Base-by-base conservation (phyloP, 192 early-diverging fungal genomes). In the Chytriomyces sp. region DNA sequence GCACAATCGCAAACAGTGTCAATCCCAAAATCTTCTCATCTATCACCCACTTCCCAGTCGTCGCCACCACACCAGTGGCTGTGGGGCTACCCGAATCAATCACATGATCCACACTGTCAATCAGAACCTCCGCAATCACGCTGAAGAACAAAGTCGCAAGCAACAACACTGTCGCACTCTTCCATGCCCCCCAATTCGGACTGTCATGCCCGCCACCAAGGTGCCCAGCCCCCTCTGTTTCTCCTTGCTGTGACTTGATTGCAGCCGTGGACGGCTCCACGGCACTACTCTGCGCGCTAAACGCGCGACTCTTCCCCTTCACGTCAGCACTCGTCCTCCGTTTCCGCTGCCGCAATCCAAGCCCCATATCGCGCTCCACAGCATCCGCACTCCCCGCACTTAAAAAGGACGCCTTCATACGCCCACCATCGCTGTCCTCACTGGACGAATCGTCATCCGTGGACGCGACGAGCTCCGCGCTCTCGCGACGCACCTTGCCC, bases 1-100 rank as follows among this genome's bases (percentile, higher is more conserved):
- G 97, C 4, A 95, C 94, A 65, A 98, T 70, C 8, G 95, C 93
- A 84, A 99, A 96, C 62, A 99, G 75, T 2, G 97, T 99, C 71
- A 96, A 77, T 0, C 96, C 96, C 33, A 98, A 73, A 57, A 94
- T 89, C 76, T 98, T 98, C 65, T 94, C 92, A 74, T 88, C 88
- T 49, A 96, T 83, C 10, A 79, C 77, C 19, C 82, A 71, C 58
- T 60, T 71, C 30, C 58, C 69, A 32, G 14, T 22, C 33, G 5
- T 31, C 14, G 14, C 57, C 52, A 12, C 12, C 25, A 10, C 66
- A 55, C 22, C 54, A 17, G 33, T 17, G 5, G 26, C 38, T n/a
- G n/a, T n/a, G n/a, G n/a, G n/a, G 19, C 80, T 82, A 61, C 88
- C 53, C 14, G 58, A 70, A 52, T 82, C 85, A 71, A 95, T 79